Evolutionary conservation across 441 rosid genomes (phyloP), one percentile per base, ranked within the genome.

Genomic region (Pelargonium cotyledonis): DNA sequence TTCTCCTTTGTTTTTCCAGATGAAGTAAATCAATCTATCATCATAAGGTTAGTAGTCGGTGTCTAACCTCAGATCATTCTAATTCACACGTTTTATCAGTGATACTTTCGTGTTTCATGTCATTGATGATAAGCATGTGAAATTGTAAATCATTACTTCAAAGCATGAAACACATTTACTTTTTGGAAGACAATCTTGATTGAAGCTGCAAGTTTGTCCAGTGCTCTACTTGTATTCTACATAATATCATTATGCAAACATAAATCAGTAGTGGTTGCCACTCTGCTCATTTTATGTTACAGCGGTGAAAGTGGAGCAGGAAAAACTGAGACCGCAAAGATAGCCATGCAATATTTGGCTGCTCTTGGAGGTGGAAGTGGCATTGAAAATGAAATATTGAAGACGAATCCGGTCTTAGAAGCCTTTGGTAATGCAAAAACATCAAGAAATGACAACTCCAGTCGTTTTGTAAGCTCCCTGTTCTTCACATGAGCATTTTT

Each of bases 261-360:
- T n/a, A n/a, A 51, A n/a, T 51, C 19, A 51, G 58, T 51, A 23
- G 14, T 10, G 15, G 64, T 76, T 29, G 63, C 66, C 65, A 40
- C 76, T 16, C 5, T 60, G 35, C 74, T 73, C 64, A 66, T 67
- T 73, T 82, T 62, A 74, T 79, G 77, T 69, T 79, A 46, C 85
- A 95, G 99, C 29, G 99, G 99, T 67, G 99, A 95, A 84, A 95
- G 99, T 85, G 99, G 98, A 77, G 99, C 99, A 31, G 99, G 99
- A 69, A 95, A 95, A 83, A 95, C 99, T 26, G 98, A 95, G 85
- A 92, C 99, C 19, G 98, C 99, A 64, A 95, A 95, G 88, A 92
- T 92, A 83, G 97, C 98, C 64, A 95, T 95, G 99, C 99, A 95
- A 69, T 95, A 90, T 82, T 81, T 95, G 82, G 99, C 99, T 77